A percentile compares a stretch with the other conserved stretches of the same genome.
Conservation (phyloP, 176 grass and related monocot genomes). For the Ensete ventricosum region DNA sequence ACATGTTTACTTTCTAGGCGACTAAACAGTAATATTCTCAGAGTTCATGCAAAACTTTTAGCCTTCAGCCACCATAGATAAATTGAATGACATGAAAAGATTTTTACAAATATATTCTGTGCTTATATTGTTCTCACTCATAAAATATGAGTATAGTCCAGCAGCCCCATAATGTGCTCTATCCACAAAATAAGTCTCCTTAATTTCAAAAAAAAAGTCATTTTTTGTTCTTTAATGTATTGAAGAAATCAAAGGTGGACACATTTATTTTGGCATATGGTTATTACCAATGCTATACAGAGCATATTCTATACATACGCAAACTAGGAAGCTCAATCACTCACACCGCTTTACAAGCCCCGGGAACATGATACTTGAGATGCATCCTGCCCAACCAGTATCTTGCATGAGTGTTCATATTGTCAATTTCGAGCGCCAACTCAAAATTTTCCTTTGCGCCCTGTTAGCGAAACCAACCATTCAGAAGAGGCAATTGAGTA, state of each 20-base stretch:
- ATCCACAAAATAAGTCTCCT: not conserved
- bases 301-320: not conserved
- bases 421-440: constrained; percentile 73
- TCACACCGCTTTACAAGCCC: constrained; percentile 86
- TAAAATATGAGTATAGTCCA: too few species aligned
- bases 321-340: constrained; percentile 18
- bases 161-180: too few species aligned
- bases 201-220: not conserved
- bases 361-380: constrained; percentile 94
- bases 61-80: too few species aligned
- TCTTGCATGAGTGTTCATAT: constrained; percentile 79
- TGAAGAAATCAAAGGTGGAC: too few species aligned
- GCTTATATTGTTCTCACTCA: too few species aligned
- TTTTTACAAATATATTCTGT: too few species aligned
- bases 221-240: not conserved
- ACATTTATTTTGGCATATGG: not conserved
- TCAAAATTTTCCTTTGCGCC: constrained; percentile 88
- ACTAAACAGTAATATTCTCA: too few species aligned
- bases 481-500: not conserved
- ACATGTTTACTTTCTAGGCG: too few species aligned
- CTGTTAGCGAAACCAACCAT: constrained; percentile 25
- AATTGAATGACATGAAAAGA: too few species aligned
- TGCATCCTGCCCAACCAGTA: constrained; percentile 88
- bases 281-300: not conserved
- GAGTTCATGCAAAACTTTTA: too few species aligned